phyloP scores from a whole-genome alignment of 169 alveolate genomes.

The Cryptosporidium muris region DNA sequence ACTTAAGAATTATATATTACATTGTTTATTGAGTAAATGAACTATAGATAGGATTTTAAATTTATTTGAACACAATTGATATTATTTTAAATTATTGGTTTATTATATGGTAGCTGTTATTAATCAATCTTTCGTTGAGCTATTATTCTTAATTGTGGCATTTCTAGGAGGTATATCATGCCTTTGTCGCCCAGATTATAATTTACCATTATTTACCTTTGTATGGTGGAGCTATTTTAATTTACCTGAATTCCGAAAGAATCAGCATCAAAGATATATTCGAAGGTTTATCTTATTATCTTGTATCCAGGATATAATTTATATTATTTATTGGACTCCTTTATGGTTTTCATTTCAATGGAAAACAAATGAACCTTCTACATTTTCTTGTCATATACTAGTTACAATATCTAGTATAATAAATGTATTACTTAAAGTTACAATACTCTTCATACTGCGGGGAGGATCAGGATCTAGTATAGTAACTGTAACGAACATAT shows the following conservation, averaged over 20 bases:
- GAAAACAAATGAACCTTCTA: conserved; percentile 62
- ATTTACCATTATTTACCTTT: conserved; percentile 46
- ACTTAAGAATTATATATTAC: no score
- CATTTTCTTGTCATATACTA: conserved; percentile 39
- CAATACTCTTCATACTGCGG: conserved; percentile 24
- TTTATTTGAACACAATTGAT: neutral
- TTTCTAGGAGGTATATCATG: conserved; percentile 40
- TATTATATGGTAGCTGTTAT: conserved; percentile 32
- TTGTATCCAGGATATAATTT: conserved; percentile 42
- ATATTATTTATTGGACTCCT: conserved; percentile 57
- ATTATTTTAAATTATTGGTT: neutral
- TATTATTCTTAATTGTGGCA: conserved; percentile 41
- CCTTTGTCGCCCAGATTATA: conserved; percentile 53
- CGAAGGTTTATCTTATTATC: conserved; percentile 57
- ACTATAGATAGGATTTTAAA: neutral
- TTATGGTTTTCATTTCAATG: conserved; percentile 70
- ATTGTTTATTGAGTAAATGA: neutral
- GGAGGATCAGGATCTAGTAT: conserved; percentile 67
- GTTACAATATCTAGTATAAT: neutral
- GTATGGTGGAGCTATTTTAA: conserved; percentile 68
- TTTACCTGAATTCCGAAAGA: conserved; percentile 32
- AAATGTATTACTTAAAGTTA: conserved; percentile 22
- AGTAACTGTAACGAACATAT: neutral
- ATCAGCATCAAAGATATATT: conserved; percentile 48
- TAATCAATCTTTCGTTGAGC: conserved; percentile 29